Conservation (phyloP, 306 rosid species). For the Lathyrus tuberosus region DNA sequence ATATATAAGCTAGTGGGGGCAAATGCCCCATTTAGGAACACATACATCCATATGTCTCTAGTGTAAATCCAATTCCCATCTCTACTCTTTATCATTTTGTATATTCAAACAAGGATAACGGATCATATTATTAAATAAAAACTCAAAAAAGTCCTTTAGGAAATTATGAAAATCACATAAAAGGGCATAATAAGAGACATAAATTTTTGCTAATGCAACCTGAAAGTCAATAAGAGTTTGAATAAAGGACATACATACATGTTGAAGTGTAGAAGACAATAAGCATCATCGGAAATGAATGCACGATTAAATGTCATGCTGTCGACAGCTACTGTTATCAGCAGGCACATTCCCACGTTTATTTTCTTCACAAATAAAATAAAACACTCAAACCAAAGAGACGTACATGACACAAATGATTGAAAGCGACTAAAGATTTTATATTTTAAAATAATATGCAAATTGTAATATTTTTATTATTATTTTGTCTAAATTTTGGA, state of each 20-base stretch:
- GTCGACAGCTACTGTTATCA: slow-evolving; percentile 28
- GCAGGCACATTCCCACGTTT: slow-evolving; percentile 43
- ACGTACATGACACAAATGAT: neutral
- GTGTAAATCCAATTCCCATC: no score
- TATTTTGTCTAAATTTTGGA: neutral
- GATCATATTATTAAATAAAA: no score
- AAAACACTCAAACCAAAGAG: neutral
- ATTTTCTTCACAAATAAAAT: slow-evolving; percentile 28
- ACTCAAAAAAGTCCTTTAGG: no score
- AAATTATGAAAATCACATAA: no score
- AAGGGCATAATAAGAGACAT: neutral
- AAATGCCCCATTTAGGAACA: no score
- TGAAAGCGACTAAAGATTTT: neutral
- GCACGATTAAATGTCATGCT: slow-evolving; percentile 28
- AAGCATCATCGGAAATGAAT: neutral
- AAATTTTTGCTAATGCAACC: neutral
- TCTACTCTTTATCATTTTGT: no score
- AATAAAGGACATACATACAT: slow-evolving; percentile 17
- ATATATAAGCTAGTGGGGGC: no score
- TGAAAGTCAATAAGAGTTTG: neutral
- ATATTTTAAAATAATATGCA: neutral
- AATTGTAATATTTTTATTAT: neutral
- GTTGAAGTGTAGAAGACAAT: no score
- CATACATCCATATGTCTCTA: no score
- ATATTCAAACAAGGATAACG: no score